Conservation (phyloP, 768 basidiomycete genomes). For the Neoboletus subvelutipes region DNA sequence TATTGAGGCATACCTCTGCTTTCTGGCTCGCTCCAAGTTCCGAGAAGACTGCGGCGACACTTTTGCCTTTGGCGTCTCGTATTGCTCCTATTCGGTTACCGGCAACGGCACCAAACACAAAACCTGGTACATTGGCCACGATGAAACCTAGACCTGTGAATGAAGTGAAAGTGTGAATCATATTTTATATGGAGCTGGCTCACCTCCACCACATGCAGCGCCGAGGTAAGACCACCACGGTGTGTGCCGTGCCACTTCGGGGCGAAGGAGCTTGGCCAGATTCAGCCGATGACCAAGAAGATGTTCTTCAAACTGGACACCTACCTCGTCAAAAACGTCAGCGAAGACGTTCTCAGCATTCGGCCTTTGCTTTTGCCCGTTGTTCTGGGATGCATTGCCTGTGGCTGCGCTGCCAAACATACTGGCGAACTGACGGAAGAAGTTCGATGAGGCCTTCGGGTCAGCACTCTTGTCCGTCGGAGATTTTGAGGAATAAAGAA, state of each 20-base stretch:
- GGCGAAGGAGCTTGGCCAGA: constrained; percentile 63
- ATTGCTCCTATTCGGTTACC: constrained; percentile 91
- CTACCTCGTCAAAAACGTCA: constrained; percentile 89
- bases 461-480: constrained; percentile 53
- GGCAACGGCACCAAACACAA: constrained; percentile 82
- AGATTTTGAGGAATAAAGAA: constrained; percentile 55
- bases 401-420: constrained; percentile 56
- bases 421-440: constrained; percentile 74
- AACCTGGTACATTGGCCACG: constrained; percentile 81
- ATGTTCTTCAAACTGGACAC: constrained; percentile 12
- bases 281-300: neutral
- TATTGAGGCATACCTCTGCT: constrained; percentile 64
- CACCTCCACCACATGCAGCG: constrained; percentile 63
- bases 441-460: constrained; percentile 65
- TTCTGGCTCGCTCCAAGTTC: constrained; percentile 76
- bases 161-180: constrained; percentile 33
- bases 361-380: constrained; percentile 49
- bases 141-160: constrained; percentile 36
- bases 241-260: constrained; percentile 70
- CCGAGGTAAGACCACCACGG: constrained; percentile 80
- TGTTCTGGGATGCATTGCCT: constrained; percentile 30
- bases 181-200: constrained; percentile 21
- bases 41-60: constrained; percentile 84
- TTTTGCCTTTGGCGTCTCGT: constrained; percentile 92
- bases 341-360: constrained; percentile 82